Evolutionary conservation across 768 basidiomycete species (phyloP).

Genomic region (Tricholoma hemisulphureum): DNA sequence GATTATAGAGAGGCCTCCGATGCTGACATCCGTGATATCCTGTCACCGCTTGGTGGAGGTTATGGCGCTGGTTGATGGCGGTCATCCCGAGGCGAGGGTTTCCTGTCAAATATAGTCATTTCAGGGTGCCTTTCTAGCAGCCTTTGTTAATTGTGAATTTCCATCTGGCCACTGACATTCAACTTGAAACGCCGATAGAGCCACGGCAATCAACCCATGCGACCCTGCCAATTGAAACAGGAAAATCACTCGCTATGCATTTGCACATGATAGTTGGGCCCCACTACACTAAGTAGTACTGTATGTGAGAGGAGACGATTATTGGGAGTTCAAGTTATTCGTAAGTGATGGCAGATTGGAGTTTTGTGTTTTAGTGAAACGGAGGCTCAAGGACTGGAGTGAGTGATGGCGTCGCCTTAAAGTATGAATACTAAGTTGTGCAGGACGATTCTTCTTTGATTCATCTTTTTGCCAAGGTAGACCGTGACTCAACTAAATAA

Average conservation of each 20-base stretch:
- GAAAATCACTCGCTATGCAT: neutral
- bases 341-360: neutral
- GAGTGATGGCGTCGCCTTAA: neutral
- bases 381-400: neutral
- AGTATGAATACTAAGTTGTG: too few relatives aligned
- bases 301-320: too few relatives aligned
- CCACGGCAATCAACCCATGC: neutral
- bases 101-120: neutral
- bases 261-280: neutral
- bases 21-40: neutral
- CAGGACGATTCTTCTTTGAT: too few relatives aligned
- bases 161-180: neutral
- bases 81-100: neutral
- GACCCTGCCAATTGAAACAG: neutral
- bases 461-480: too few relatives aligned
- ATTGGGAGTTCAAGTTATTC: too few relatives aligned
- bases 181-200: neutral
- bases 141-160: neutral
- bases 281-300: neutral
- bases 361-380: neutral
- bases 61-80: neutral
- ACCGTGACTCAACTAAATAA: too few relatives aligned
- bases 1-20: neutral
- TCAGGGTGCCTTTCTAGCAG: neutral
- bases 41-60: neutral